Evolutionary conservation across 2,329 filamentous ascomycete genomes (phyloP), one percentile per base, ranked within the genome.

Genomic region (Ceratocystis lukuohia): DNA sequence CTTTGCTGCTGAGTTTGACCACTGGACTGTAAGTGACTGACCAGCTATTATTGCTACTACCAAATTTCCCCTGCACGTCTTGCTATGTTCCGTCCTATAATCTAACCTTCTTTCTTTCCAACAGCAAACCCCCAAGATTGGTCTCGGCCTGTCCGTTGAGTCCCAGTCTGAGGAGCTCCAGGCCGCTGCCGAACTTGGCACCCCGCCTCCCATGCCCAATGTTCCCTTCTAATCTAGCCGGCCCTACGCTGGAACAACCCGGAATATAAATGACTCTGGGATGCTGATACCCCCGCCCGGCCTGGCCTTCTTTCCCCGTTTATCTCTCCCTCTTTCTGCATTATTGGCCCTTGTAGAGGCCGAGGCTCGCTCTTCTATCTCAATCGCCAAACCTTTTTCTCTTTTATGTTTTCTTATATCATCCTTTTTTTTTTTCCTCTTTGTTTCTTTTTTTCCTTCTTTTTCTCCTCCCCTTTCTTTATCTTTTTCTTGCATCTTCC

Each of bases 1-100:
- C 67, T 96, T 99, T 78, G 91, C 92, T 66, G 93, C 92, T 71
- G 94, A 97, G 75, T 90, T 99, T 74, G 94, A 99, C 78, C 93
- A 99, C 79, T 85, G 87, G 72, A 92, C 92, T 81, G 94, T 96
- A 84, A 76, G 89, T 81, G 3, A 25, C 25, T 33, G 37, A 12
- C 37, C 3, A 4, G 37, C 37, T 41, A 41, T 15, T 4, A 4
- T 15, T 41, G 15, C 3, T 15, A 41, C 37, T 41, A 4, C 37
- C 37, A 41, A 41, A 5, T 41, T 41, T 41, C 12, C 12, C 37
- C 37, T 41, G 37, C 3, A 3, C 10, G 37, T 41, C 37, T 5
- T 15, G 37, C 1, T 41, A 41, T 41, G 3, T 4, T 41, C 37
- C 37, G 37, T 41, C 3, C 37, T 41, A 17, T 10, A 5, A 22